Percentiles rank a stretch among this genome's conserved stretches.
phyloP scores from a whole-genome alignment of 495 filamentous ascomycete species.

The Lichenothelia convexa region DNA sequence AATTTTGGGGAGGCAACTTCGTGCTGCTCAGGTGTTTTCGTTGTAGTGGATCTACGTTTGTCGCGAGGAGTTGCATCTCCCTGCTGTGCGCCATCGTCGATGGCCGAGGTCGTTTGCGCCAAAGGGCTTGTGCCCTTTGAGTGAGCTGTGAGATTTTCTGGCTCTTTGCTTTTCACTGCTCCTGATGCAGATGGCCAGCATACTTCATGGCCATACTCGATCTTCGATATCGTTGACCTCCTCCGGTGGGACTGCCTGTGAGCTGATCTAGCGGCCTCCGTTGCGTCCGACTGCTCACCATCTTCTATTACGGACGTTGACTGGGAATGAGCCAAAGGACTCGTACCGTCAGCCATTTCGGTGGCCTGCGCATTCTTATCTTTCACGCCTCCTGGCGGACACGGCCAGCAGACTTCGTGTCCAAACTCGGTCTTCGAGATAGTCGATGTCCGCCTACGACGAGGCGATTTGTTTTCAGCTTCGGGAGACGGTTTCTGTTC shows the following conservation, averaged over 20 bases:
- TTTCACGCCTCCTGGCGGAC: constrained; percentile 3
- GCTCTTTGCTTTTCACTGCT: no score
- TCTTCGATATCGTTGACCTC: no score
- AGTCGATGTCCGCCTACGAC: constrained; percentile 12
- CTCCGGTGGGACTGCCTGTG: not conserved
- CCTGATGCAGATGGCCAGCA: no score
- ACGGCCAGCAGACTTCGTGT: constrained; percentile 36
- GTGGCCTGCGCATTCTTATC: constrained; percentile 2
- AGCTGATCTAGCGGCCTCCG: no score
- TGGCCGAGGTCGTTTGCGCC: constrained; percentile 1
- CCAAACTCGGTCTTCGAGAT: constrained; percentile 29
- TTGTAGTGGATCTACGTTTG: not conserved
- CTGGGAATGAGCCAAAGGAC: not conserved
- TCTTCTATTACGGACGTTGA: constrained; percentile 18
- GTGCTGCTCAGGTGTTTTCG: constrained; percentile 1
- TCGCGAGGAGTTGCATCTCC: not conserved
- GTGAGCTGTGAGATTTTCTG: no score
- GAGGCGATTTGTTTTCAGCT: not conserved
- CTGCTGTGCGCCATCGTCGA: constrained; percentile 25
- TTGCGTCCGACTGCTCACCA: constrained; percentile 20
- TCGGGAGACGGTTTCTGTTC: no score
- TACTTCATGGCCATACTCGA: no score
- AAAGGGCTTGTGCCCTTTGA: no score
- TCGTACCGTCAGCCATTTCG: constrained; percentile 7
- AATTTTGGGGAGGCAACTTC: constrained; percentile 1